Conservation (phyloP, 1,139 yeast species). For the Pneumocystis wakefieldiae region DNA sequence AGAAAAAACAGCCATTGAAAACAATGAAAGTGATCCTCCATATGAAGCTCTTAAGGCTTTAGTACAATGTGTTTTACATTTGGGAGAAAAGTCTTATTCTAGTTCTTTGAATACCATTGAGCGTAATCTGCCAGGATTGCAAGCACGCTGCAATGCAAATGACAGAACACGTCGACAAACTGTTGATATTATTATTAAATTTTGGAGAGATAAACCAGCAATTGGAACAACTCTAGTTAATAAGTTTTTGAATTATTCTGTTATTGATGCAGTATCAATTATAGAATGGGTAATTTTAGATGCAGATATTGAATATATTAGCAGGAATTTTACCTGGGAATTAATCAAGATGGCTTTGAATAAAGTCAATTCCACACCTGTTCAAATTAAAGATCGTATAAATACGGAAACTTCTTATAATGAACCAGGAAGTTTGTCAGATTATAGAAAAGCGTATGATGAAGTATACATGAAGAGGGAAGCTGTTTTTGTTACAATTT, state of each 20-base stretch:
- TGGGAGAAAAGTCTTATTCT: slow-evolving; percentile 80
- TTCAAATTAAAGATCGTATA: slow-evolving; percentile 10
- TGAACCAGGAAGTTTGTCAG: slow-evolving; percentile 1
- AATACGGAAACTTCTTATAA: slow-evolving; percentile 5
- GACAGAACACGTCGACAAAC: slow-evolving; percentile 28
- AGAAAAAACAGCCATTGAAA: slow-evolving; percentile 19
- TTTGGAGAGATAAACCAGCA: slow-evolving; percentile 41
- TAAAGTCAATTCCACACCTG: slow-evolving; percentile 11
- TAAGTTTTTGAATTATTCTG: slow-evolving; percentile 32
- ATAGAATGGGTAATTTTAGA: slow-evolving; percentile 16
- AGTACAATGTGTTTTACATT: slow-evolving; percentile 58
- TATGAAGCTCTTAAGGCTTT: slow-evolving; percentile 33
- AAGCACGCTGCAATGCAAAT: slow-evolving; percentile 29
- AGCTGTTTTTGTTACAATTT: slow-evolving; percentile 2
- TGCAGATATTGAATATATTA: slow-evolving; percentile 7
- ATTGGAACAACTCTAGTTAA: slow-evolving; percentile 36
- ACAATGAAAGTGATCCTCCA: slow-evolving; percentile 5
- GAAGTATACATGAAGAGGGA: slow-evolving; percentile 6
- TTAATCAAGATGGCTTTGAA: slow-evolving; percentile 14
- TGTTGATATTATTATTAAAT: slow-evolving; percentile 24
- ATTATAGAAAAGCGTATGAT: neutral
- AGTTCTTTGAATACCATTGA: slow-evolving; percentile 63
- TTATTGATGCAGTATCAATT: slow-evolving; percentile 17
- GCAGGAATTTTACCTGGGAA: slow-evolving; percentile 15
- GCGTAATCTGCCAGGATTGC: slow-evolving; percentile 40